A percentile compares a stretch with the other conserved stretches of the same genome.
phyloP scores from a whole-genome alignment of 2,329 filamentous ascomycete species.

The Triangularia verruculosa region DNA sequence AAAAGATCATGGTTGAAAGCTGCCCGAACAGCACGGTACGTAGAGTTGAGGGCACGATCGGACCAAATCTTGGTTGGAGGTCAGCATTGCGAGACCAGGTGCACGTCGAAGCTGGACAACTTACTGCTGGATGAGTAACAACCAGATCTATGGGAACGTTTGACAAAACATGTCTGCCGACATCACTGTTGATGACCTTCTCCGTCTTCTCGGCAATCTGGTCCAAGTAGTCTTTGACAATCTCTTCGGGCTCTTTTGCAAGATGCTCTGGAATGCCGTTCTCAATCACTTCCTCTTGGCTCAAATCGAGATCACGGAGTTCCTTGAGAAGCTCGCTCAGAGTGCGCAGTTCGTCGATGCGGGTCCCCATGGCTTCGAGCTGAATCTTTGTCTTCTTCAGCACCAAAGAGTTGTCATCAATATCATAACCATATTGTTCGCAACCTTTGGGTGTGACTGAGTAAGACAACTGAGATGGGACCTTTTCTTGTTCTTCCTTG shows the following conservation, averaged over 20 bases:
- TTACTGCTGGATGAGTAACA: slow-evolving; percentile 23
- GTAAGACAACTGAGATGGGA: slow-evolving; percentile 22
- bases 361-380: slow-evolving; percentile 18
- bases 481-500: slow-evolving; percentile 18
- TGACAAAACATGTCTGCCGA: slow-evolving; percentile 19
- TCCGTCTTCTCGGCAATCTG: slow-evolving; percentile 20
- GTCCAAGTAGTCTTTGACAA: slow-evolving; percentile 23
- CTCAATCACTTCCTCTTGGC: slow-evolving; percentile 17
- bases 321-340: slow-evolving; percentile 19
- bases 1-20: slow-evolving; percentile 20
- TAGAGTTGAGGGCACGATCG: slow-evolving; percentile 22
- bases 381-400: slow-evolving; percentile 24
- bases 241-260: slow-evolving; percentile 23
- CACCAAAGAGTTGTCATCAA: slow-evolving; percentile 24
- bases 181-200: slow-evolving; percentile 14
- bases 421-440: slow-evolving; percentile 24
- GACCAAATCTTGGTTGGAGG: slow-evolving; percentile 20
- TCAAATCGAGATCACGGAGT: slow-evolving; percentile 16
- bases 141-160: slow-evolving; percentile 21
- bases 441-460: slow-evolving; percentile 21
- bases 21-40: slow-evolving; percentile 20
- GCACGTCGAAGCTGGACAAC: not conserved
- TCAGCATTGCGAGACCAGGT: not conserved
- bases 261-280: slow-evolving; percentile 23
- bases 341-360: slow-evolving; percentile 14